phyloP scores from a whole-genome alignment of 2,329 filamentous ascomycete species.

The Myriosclerotinia curreyana region DNA sequence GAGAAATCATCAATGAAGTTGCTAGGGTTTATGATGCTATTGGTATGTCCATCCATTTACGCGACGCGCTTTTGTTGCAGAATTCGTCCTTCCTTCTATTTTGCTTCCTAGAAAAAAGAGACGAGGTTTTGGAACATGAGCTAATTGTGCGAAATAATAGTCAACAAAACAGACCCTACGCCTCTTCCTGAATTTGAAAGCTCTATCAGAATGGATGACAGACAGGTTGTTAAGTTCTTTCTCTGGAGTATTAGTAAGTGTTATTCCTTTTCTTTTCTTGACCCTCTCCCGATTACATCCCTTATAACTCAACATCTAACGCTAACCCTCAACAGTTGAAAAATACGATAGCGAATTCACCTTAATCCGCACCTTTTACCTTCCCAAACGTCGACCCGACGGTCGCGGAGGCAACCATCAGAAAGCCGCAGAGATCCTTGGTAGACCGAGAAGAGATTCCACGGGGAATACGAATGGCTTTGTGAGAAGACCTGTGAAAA shows the following conservation, averaged over 20 bases:
- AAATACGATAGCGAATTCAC: not conserved
- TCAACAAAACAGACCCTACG: not conserved
- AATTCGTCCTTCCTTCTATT: not conserved
- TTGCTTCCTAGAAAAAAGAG: not conserved
- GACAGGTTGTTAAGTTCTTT: slow-evolving; percentile 5
- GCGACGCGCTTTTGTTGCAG: not conserved
- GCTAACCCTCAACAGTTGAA: not conserved
- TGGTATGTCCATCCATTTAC: not conserved
- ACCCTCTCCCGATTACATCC: too few relatives aligned
- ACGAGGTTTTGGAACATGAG: not conserved
- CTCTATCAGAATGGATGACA: not conserved
- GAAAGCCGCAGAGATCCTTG: not conserved
- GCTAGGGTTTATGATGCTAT: slow-evolving; percentile 3
- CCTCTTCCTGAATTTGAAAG: not conserved
- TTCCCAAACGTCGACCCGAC: not conserved
- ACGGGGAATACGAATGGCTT: slow-evolving; percentile 3
- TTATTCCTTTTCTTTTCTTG: not conserved
- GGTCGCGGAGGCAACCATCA: not conserved
- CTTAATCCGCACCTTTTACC: not conserved
- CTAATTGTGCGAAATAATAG: not conserved
- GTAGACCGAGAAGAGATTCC: not conserved
- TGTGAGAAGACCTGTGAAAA: not conserved
- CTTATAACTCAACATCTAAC: not conserved
- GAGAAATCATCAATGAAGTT: slow-evolving; percentile 3
- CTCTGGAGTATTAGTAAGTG: slow-evolving; percentile 1